Evolutionary conservation across 2,329 filamentous ascomycete species (phyloP).

Genomic region (Ploettnerulaceae sp.): DNA sequence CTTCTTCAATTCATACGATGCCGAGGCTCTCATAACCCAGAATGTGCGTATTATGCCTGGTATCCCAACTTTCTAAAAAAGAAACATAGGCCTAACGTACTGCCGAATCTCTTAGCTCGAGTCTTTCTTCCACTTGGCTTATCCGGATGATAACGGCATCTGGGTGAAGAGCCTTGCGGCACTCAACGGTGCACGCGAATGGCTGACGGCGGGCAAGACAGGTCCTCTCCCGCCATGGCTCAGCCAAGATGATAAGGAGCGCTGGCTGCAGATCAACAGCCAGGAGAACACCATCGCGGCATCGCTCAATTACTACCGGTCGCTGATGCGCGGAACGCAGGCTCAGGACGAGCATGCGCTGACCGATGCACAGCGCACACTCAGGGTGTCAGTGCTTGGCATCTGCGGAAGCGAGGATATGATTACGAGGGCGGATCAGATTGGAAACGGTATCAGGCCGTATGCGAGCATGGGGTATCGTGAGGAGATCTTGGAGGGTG

Average conservation of each 20-base stretch:
- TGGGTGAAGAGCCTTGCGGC: slow-evolving; percentile 20
- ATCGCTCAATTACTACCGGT: slow-evolving; percentile 8
- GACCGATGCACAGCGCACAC: neutral
- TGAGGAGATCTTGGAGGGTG: slow-evolving; percentile 2
- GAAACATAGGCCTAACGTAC: no score
- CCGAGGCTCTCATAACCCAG: slow-evolving; percentile 3
- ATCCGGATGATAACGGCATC: slow-evolving; percentile 12
- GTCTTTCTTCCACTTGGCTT: slow-evolving; percentile 14
- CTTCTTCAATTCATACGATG: slow-evolving; percentile 17
- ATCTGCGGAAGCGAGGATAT: neutral
- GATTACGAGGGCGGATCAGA: slow-evolving; percentile 1
- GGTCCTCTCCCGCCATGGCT: slow-evolving; percentile 8
- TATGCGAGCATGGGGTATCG: slow-evolving; percentile 16
- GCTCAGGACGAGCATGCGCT: neutral
- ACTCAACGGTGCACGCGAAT: slow-evolving; percentile 15
- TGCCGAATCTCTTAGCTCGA: slow-evolving; percentile 2
- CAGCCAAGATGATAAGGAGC: slow-evolving; percentile 10
- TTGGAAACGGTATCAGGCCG: neutral
- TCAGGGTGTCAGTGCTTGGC: neutral
- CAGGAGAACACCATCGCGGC: slow-evolving; percentile 9
- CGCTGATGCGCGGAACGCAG: slow-evolving; percentile 7
- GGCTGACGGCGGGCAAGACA: slow-evolving; percentile 14
- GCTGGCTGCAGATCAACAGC: slow-evolving; percentile 5
- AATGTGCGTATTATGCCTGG: neutral
- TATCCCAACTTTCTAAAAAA: neutral